A percentile compares a stretch with the other conserved stretches of the same genome.
Evolutionary conservation across 805 yeast genomes (phyloP).

Genomic region (Zygoascus bituminiphila): DNA sequence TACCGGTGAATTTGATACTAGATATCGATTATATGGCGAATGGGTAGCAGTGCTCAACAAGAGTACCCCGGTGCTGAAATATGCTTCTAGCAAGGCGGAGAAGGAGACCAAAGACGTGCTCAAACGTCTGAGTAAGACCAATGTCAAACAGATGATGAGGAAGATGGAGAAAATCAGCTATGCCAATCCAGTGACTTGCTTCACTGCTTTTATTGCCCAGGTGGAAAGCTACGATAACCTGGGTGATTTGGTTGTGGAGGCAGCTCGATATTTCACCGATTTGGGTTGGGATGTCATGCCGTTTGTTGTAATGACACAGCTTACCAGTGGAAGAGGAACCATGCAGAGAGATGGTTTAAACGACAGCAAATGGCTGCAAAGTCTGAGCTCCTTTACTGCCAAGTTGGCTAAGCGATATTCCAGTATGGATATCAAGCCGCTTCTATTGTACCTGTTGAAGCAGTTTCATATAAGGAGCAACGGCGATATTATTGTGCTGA

Average conservation of each 20-base stretch:
- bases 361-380: slow-evolving; percentile 75
- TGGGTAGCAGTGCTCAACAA: slow-evolving; percentile 51
- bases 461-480: slow-evolving; percentile 53
- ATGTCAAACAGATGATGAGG: slow-evolving; percentile 63
- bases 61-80: slow-evolving; percentile 45
- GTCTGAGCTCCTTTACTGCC: slow-evolving; percentile 72
- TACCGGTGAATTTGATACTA: slow-evolving; percentile 40
- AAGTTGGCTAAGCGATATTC: slow-evolving; percentile 52
- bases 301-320: slow-evolving; percentile 59
- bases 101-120: slow-evolving; percentile 70
- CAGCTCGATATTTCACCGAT: slow-evolving; percentile 64
- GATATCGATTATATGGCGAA: slow-evolving; percentile 79
- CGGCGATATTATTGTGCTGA: slow-evolving; percentile 53
- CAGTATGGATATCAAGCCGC: slow-evolving; percentile 51
- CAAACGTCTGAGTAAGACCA: slow-evolving; percentile 76
- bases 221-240: slow-evolving; percentile 89
- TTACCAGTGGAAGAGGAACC: slow-evolving; percentile 59
- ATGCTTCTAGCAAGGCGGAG: slow-evolving; percentile 58
- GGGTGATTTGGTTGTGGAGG: slow-evolving; percentile 65
- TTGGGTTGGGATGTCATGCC: slow-evolving; percentile 84
- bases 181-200: slow-evolving; percentile 71
- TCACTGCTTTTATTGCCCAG: slow-evolving; percentile 63
- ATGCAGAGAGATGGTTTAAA: slow-evolving; percentile 72
- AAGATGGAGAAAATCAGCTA: slow-evolving; percentile 62
- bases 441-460: slow-evolving; percentile 52